A percentile compares a stretch with the other conserved stretches of the same genome.
Conservation (phyloP, 2,329 filamentous ascomycete genomes). For the Aaosphaeria pasadenensis region DNA sequence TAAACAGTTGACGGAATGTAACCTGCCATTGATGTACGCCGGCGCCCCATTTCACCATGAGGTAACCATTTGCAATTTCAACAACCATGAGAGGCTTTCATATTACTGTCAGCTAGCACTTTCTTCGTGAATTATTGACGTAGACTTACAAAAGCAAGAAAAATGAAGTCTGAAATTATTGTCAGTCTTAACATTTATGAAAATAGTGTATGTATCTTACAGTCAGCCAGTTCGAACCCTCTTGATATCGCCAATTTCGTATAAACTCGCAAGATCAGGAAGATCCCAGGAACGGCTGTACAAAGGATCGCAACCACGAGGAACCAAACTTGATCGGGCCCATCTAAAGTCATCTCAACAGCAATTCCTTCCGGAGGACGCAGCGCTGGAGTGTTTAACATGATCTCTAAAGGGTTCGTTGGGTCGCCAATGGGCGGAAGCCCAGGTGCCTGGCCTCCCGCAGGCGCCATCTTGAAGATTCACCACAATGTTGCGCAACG, state of each 20-base stretch:
- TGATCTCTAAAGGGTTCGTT: background rate
- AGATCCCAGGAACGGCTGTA: slow-evolving; percentile 17
- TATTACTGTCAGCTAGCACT: no score
- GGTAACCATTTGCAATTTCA: slow-evolving; percentile 19
- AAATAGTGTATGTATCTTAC: slow-evolving; percentile 10
- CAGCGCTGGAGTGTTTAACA: background rate
- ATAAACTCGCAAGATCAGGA: slow-evolving; percentile 18
- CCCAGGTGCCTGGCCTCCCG: background rate
- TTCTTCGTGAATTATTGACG: no score
- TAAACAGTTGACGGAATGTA: slow-evolving; percentile 18
- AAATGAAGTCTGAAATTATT: slow-evolving; percentile 16
- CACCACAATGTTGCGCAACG: no score
- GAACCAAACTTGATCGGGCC: slow-evolving; percentile 22
- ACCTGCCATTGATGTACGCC: slow-evolving; percentile 30
- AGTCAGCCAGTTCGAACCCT: slow-evolving; percentile 21
- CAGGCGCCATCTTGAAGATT: no score
- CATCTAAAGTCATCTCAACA: slow-evolving; percentile 12
- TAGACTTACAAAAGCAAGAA: slow-evolving; percentile 17
- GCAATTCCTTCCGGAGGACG: background rate
- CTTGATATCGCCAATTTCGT: slow-evolving; percentile 19
- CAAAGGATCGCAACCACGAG: slow-evolving; percentile 17
- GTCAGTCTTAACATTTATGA: background rate
- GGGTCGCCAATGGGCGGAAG: background rate
- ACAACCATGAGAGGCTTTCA: slow-evolving; percentile 18
- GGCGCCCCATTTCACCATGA: slow-evolving; percentile 24